Conservation (phyloP, 805 yeast species). For the Grigorovia transvaalensis region DNA sequence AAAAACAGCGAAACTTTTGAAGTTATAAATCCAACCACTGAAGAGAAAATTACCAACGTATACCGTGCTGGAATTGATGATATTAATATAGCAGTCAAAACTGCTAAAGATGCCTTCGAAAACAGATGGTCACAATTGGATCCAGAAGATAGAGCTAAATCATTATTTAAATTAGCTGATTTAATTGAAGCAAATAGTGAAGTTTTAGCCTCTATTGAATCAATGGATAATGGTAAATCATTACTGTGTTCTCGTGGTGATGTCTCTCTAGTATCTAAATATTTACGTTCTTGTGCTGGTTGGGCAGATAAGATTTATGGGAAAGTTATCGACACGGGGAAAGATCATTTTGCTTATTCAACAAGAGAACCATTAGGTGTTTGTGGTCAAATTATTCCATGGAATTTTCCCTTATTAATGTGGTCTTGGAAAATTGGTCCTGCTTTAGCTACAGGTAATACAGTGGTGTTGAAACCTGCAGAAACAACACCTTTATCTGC, state of each 20-base stretch:
- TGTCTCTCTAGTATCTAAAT: constrained; percentile 55
- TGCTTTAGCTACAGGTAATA: constrained; percentile 83
- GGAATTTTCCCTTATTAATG: constrained; percentile 95
- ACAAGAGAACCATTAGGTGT: constrained; percentile 89
- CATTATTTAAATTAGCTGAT: constrained; percentile 64
- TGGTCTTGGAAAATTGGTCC: constrained; percentile 94
- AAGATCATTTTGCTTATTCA: constrained; percentile 63
- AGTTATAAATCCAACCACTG: constrained; percentile 63
- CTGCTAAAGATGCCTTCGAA: constrained; percentile 72
- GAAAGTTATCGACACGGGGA: constrained; percentile 62
- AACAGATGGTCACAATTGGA: constrained; percentile 65
- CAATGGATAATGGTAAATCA: constrained; percentile 86
- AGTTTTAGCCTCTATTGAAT: constrained; percentile 66
- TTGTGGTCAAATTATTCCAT: constrained; percentile 91
- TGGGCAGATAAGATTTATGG: constrained; percentile 85
- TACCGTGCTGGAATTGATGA: constrained; percentile 73
- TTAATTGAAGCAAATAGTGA: constrained; percentile 64
- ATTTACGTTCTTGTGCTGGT: constrained; percentile 79
- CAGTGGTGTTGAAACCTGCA: constrained; percentile 80
- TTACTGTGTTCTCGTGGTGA: constrained; percentile 62
- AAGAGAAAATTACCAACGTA: constrained; percentile 55
- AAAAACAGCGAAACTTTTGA: constrained; percentile 49
- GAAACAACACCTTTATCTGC: constrained; percentile 89
- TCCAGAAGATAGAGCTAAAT: constrained; percentile 56
- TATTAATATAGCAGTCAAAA: constrained; percentile 75